Conservation (phyloP, 768 basidiomycete genomes). For the Atractiella rhizophila region DNA sequence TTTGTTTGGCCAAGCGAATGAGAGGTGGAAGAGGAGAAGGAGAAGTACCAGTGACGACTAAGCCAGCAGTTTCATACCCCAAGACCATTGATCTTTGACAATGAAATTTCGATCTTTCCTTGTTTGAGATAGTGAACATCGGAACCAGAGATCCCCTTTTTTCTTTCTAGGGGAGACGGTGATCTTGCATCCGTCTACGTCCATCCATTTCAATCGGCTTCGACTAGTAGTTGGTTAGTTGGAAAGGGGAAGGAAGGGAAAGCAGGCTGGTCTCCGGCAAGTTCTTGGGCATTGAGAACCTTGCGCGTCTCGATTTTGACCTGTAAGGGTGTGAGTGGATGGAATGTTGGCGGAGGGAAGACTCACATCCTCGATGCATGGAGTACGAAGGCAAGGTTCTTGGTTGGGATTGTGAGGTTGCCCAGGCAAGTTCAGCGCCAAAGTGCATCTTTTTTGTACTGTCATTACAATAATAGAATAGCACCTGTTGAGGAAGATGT, state of each 20-base stretch:
- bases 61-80: slow-evolving; percentile 75
- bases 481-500: too few species aligned
- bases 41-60: too few species aligned
- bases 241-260: not conserved
- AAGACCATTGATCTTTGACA: slow-evolving; percentile 52
- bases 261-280: not conserved
- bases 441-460: too few species aligned
- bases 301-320: slow-evolving; percentile 24
- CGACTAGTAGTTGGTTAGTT: too few species aligned
- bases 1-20: too few species aligned
- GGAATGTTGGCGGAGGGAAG: slow-evolving; percentile 43
- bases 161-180: slow-evolving; percentile 74
- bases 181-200: slow-evolving; percentile 40
- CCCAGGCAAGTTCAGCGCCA: too few species aligned
- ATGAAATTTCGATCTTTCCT: slow-evolving; percentile 44
- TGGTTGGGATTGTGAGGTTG: too few species aligned
- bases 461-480: too few species aligned
- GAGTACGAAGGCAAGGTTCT: slow-evolving; percentile 55
- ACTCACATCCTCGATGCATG: slow-evolving; percentile 41
- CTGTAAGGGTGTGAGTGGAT: slow-evolving; percentile 42
- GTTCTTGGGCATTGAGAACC: slow-evolving; percentile 7
- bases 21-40: too few species aligned
- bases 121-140: slow-evolving; percentile 57
- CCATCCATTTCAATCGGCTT: too few species aligned
- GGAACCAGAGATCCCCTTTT: slow-evolving; percentile 31